Conservation (phyloP, 2,329 filamentous ascomycete species). For the Colletotrichum sp. region DNA sequence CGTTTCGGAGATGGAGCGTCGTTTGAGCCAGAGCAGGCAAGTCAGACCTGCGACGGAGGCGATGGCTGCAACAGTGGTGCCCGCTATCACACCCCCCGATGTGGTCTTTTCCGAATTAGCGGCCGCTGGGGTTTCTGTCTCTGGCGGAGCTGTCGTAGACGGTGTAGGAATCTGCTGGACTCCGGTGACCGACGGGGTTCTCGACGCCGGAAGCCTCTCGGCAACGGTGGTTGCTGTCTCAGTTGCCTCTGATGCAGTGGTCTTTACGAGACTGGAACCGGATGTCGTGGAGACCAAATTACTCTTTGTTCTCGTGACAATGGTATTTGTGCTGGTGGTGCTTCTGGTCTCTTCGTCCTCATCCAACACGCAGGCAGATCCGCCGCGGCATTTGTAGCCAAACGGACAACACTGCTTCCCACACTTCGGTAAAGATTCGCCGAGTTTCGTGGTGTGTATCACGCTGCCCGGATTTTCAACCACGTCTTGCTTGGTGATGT, state of each 20-base stretch:
- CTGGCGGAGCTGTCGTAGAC: background rate
- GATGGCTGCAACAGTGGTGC: slow-evolving; percentile 10
- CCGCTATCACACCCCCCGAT: background rate
- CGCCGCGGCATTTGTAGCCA: slow-evolving; percentile 66
- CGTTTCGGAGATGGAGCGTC: slow-evolving; percentile 10
- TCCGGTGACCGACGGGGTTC: background rate
- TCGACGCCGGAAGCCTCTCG: background rate
- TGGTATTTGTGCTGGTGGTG: background rate
- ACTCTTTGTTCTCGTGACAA: background rate
- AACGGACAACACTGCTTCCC: slow-evolving; percentile 72
- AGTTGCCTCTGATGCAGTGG: background rate
- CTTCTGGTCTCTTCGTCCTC: slow-evolving; percentile 45
- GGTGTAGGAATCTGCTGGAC: background rate
- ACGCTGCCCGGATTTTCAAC: slow-evolving; percentile 59
- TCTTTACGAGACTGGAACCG: background rate
- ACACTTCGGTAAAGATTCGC: slow-evolving; percentile 63
- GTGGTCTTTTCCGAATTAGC: background rate
- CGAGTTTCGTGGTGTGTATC: slow-evolving; percentile 70
- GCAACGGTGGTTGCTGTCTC: background rate
- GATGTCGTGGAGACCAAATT: background rate
- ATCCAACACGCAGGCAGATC: slow-evolving; percentile 53
- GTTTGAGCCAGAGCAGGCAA: slow-evolving; percentile 11
- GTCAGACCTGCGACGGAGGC: slow-evolving; percentile 5
- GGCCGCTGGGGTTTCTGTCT: background rate
- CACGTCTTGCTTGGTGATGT: slow-evolving; percentile 65